These are phyloP conservation scores for Lactarius pseudohatsudake DNA, from an alignment of 768 basidiomycete genomes.

Conservation along the genomic window DNA sequence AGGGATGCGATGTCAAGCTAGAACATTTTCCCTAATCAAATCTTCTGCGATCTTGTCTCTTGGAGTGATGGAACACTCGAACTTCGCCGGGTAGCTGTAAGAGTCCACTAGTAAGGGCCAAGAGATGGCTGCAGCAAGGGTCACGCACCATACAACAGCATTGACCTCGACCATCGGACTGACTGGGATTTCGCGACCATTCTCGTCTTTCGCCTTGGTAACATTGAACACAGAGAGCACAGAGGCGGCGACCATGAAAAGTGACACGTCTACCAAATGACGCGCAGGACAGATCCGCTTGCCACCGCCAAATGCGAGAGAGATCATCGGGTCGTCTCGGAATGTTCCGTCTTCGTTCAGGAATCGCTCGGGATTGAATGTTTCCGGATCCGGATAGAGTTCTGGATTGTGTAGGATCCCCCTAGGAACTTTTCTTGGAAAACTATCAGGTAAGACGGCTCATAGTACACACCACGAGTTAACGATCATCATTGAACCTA, in stretches of 20 bases:
- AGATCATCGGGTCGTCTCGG: slow-evolving; percentile 11
- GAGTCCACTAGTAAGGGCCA: neutral
- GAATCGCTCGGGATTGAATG: slow-evolving; percentile 30
- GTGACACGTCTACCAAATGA: neutral
- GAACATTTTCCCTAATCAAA: no score
- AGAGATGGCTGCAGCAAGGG: neutral
- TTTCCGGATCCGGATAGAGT: neutral
- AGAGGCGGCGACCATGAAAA: slow-evolving; percentile 9
- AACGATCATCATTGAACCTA: slow-evolving; percentile 24
- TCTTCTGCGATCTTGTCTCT: neutral
- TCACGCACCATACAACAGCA: neutral
- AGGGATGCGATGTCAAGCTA: no score
- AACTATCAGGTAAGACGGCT: no score
- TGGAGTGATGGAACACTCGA: neutral
- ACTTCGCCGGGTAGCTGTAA: neutral
- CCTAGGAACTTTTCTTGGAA: no score
- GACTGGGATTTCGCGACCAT: slow-evolving; percentile 9
- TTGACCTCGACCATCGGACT: no score
- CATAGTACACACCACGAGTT: no score
- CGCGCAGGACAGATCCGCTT: neutral
- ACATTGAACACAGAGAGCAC: slow-evolving; percentile 12
- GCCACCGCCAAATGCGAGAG: slow-evolving; percentile 17
- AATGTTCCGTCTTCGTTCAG: slow-evolving; percentile 23
- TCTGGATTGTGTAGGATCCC: slow-evolving; percentile 7
- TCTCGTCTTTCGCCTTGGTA: slow-evolving; percentile 10